A percentile compares a stretch with the other conserved stretches of the same genome.
Evolutionary conservation across 1,139 yeast species (phyloP).

Genomic region (Taphrina pruni): DNA sequence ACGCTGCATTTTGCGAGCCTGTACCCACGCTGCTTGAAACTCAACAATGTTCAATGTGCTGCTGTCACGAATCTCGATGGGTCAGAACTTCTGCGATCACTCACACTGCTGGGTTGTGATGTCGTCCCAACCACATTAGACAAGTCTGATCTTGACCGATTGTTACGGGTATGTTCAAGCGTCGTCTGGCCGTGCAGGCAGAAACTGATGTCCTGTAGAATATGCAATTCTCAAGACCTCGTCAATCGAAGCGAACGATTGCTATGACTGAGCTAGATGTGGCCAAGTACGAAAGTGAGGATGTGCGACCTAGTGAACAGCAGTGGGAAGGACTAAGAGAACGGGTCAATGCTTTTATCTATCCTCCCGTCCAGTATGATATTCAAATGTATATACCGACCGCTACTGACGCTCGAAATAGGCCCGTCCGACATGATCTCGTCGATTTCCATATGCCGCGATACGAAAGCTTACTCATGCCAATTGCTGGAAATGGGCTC

Average conservation of each 20-base stretch:
- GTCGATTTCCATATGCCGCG: slow-evolving; percentile 14
- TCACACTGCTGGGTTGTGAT: background rate
- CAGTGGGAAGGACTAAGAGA: slow-evolving; percentile 20
- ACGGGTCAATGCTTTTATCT: background rate
- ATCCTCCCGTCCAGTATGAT: background rate
- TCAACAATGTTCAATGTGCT: background rate
- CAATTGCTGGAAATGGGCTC: background rate
- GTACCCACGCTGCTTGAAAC: background rate
- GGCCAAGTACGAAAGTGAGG: slow-evolving; percentile 16
- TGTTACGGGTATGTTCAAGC: background rate
- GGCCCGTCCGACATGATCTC: slow-evolving; percentile 1
- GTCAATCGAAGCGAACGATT: background rate
- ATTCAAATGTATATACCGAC: background rate
- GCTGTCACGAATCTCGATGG: background rate
- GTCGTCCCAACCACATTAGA: background rate
- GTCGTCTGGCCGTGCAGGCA: background rate
- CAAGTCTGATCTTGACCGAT: background rate
- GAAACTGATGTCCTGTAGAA: background rate
- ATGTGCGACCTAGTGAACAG: background rate
- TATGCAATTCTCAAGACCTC: background rate
- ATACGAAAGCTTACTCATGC: background rate
- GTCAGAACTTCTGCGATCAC: background rate
- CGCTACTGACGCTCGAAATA: background rate
- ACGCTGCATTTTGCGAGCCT: background rate
- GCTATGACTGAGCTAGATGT: background rate